phyloP scores from a whole-genome alignment of 352 stramenopile species.

The Phytopythium aichiense region DNA sequence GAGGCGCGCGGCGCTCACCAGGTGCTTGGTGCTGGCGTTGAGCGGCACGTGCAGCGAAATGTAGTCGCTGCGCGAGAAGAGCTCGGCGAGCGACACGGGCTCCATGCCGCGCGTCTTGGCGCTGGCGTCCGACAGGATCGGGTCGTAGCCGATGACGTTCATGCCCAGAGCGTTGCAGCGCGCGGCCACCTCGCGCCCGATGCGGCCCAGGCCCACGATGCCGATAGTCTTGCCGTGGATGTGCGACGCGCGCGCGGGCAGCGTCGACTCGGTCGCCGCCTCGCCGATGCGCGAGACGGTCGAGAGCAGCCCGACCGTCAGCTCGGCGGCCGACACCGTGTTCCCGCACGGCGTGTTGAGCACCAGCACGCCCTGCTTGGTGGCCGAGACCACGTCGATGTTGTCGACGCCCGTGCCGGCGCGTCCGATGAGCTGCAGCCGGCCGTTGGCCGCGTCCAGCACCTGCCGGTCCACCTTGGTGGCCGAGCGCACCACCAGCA shows the following conservation, averaged over 20 bases:
- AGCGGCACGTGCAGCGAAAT: constrained; percentile 96
- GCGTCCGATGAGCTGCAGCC: constrained; percentile 84
- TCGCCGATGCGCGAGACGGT: constrained; percentile 42
- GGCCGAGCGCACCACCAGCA: constrained; percentile 83
- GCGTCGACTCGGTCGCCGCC: background rate
- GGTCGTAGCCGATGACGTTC: constrained; percentile 93
- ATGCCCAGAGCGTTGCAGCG: constrained; percentile 93
- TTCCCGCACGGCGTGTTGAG: constrained; percentile 97
- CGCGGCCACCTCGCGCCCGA: constrained; percentile 92
- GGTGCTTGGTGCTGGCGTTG: constrained; percentile 91
- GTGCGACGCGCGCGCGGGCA: constrained; percentile 46
- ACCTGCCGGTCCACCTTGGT: constrained; percentile 74
- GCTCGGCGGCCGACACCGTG: constrained; percentile 93
- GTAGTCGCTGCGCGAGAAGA: constrained; percentile 93
- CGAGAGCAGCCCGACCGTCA: constrained; percentile 91
- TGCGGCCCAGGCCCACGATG: constrained; percentile 93
- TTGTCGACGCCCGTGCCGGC: constrained; percentile 93
- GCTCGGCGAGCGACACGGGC: constrained; percentile 76
- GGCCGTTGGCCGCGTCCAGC: constrained; percentile 43
- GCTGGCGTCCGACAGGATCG: constrained; percentile 86
- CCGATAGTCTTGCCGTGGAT: constrained; percentile 92
- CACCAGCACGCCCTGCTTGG: constrained; percentile 91
- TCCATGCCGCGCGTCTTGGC: constrained; percentile 79
- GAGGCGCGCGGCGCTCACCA: constrained; percentile 83
- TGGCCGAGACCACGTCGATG: constrained; percentile 90